phyloP scores from a whole-genome alignment of 2,329 filamentous ascomycete genomes.

The Monilinia laxa region DNA sequence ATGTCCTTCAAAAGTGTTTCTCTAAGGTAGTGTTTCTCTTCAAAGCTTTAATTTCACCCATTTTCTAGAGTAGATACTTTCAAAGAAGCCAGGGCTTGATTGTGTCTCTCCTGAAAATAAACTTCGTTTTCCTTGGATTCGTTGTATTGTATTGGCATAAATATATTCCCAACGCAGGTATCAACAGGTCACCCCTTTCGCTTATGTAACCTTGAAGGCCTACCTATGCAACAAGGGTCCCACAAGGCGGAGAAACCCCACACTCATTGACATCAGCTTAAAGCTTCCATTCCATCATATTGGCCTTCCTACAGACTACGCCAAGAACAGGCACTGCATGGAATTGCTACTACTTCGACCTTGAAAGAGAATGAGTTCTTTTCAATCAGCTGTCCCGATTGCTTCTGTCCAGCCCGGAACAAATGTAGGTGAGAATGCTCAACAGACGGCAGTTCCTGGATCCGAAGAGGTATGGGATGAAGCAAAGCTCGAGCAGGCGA shows the following conservation, averaged over 20 bases:
- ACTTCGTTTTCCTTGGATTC: background rate
- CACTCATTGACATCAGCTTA: constrained; percentile 12
- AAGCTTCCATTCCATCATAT: constrained; percentile 7
- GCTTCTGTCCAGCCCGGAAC: background rate
- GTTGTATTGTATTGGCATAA: background rate
- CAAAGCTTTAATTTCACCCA: background rate
- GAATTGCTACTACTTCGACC: constrained; percentile 1
- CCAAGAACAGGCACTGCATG: constrained; percentile 5
- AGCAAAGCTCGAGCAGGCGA: constrained; percentile 37
- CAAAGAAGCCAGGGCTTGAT: background rate
- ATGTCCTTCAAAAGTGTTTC: background rate
- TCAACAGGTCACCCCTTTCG: background rate
- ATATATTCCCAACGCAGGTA: background rate
- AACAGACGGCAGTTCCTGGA: constrained; percentile 8
- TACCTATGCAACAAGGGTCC: constrained; percentile 13
- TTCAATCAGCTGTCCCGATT: constrained; percentile 5
- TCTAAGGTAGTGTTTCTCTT: background rate
- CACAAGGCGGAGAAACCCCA: constrained; percentile 16
- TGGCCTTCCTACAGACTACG: background rate
- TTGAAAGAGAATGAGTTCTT: constrained; percentile 17
- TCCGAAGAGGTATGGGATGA: constrained; percentile 39
- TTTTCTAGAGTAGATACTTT: background rate
- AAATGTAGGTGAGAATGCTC: background rate
- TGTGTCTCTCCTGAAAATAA: background rate
- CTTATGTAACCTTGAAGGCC: background rate